Evolutionary conservation across 2,329 filamentous ascomycete species (phyloP).

Genomic region (Trichoderma semiorbis): DNA sequence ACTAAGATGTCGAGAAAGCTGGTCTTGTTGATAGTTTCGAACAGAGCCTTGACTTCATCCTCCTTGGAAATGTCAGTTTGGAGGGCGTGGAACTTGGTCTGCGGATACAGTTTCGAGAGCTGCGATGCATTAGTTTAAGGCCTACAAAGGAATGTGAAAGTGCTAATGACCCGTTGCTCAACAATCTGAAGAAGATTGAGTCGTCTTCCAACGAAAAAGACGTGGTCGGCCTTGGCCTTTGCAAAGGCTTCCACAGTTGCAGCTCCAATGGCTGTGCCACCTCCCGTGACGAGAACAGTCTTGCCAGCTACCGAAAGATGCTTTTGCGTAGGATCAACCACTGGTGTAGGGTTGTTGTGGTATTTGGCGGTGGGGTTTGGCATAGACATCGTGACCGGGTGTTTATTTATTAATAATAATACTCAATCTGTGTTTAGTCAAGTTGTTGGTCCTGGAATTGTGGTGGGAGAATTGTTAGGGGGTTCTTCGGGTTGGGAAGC

Average conservation of each 20-base stretch:
- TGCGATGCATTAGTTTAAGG: not conserved
- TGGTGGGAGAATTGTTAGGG: not conserved
- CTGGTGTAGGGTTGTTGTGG: not conserved
- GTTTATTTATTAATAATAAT: not conserved
- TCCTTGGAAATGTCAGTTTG: not conserved
- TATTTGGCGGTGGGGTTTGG: not conserved
- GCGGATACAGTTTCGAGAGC: not conserved
- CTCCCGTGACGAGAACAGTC: not conserved
- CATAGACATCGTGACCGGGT: not conserved
- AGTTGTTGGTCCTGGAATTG: not conserved
- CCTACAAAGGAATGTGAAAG: too few relatives aligned
- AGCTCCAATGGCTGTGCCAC: not conserved
- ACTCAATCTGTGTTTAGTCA: not conserved
- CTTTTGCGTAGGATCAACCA: not conserved
- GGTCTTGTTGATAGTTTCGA: not conserved
- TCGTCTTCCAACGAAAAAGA: not conserved
- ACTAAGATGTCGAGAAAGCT: conserved; percentile 1
- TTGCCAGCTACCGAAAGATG: conserved; percentile 1
- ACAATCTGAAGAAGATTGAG: not conserved
- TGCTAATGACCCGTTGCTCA: not conserved
- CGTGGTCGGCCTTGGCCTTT: not conserved
- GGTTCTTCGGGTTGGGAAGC: not conserved
- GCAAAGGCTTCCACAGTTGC: conserved; percentile 4
- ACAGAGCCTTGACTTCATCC: not conserved
- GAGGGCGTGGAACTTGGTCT: not conserved